Base-by-base conservation (phyloP, 2,329 filamentous ascomycete genomes). In the Curvularia sp. region DNA sequence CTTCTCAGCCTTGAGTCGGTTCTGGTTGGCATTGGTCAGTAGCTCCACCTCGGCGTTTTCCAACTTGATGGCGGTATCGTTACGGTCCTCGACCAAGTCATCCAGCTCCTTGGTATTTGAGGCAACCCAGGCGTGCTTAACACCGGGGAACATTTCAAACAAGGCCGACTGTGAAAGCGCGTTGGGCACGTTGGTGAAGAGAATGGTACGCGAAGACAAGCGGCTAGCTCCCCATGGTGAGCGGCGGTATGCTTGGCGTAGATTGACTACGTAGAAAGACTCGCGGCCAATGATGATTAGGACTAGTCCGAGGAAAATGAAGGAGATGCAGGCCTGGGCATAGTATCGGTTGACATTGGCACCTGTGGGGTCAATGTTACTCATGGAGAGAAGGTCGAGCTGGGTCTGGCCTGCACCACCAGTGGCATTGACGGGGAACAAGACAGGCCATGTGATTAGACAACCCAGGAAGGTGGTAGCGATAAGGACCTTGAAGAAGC, bases 1-100 rank as follows among this genome's bases (percentile, higher is more conserved):
- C 62, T 76, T 89, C 57, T 85, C 73, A 1, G 84, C 82, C 80
- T 92, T 93, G 59, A 87, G 77, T 49, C 91, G 88, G 18, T 85
- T 86, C 53, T 82, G 82, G 77, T 94, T 94, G 57, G 91, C 77
- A 30, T 73, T 72, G 21, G 71, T 74, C 28, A 78, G 74, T 21
- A 82, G 69, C 62, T 81, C 77, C 39, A 81, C 74, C 60, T 82
- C 78, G 9, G 75, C 80, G 21, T 69, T 69, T 59, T 83, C 81
- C 13, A 83, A 70, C 53, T 78, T 78, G 51, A 77, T 57, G 1
- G 77, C 79, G 25, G 76, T 76, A 25, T 77, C 75, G 56, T 81
- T 78, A 21, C 80, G 75, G 54, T 81, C 72, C 27, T 78, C 75
- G 3, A 82, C 74, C n/a, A 81, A 59, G 3, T 79, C 68, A 5